phyloP scores from a whole-genome alignment of 2,329 filamentous ascomycete species.

The Ophiostoma sp. region DNA sequence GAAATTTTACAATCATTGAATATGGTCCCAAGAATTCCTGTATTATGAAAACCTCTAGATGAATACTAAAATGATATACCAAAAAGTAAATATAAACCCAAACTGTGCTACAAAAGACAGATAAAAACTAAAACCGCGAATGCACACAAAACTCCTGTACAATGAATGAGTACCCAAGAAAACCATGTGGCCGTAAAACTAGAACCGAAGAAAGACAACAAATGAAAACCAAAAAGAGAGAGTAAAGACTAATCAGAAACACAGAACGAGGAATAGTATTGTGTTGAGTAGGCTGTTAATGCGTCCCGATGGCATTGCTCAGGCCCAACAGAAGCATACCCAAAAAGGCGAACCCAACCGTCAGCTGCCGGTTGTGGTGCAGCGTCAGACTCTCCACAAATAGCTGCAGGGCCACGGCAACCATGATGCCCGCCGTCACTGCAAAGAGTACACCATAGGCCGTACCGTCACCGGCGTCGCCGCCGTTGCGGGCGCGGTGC shows the following conservation, averaged over 20 bases:
- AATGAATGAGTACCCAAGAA: background rate
- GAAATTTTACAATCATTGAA: no score
- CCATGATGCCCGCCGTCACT: slow-evolving; percentile 90
- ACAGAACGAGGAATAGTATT: background rate
- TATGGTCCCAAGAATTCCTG: no score
- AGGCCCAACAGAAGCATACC: slow-evolving; percentile 87
- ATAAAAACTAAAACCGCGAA: background rate
- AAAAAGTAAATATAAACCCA: background rate
- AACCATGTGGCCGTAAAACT: background rate
- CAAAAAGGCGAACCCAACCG: slow-evolving; percentile 76
- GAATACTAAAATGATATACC: background rate
- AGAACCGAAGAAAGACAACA: background rate
- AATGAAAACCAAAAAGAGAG: background rate
- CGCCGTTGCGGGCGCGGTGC: slow-evolving; percentile 57
- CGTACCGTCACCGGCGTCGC: slow-evolving; percentile 60
- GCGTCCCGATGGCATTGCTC: slow-evolving; percentile 76
- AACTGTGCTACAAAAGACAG: no score
- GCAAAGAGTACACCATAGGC: slow-evolving; percentile 83
- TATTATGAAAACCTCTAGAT: no score
- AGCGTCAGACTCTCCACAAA: slow-evolving; percentile 83
- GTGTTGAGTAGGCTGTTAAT: slow-evolving; percentile 43
- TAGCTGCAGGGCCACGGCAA: slow-evolving; percentile 84
- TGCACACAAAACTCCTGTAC: background rate
- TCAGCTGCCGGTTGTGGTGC: slow-evolving; percentile 75
- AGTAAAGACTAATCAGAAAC: background rate